Base-by-base conservation (phyloP, 2,329 filamentous ascomycete genomes). In the Xylaria sp. region DNA sequence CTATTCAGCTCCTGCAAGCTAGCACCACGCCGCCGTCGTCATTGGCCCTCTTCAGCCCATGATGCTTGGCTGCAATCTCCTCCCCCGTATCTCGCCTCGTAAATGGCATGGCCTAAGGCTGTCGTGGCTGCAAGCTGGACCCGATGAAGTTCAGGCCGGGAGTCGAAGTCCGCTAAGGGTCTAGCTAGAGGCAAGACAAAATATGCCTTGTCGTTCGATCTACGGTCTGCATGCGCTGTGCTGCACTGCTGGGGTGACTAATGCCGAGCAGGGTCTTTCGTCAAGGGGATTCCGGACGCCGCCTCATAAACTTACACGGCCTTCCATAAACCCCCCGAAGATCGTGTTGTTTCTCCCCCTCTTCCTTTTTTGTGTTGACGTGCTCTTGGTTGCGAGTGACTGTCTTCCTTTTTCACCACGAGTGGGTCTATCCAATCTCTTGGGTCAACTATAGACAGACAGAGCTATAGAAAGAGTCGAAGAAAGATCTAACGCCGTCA, bases 1-100 rank as follows among this genome's bases (percentile, higher is more conserved):
- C 61, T 69, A 75, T 78, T 81, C 79, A 81, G 79, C 79, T 81
- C 71, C 75, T 79, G 79, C 76, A 78, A 14, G 74, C 75, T 76
- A 42, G 78, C 70, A 45, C 27, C 64, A 57, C 51, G 45, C 56
- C 67, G 61, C 45, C 34, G 24, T 61, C 59, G 42, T 64, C 65
- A 76, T 75, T 79, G 77, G 78, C 51, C 64, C 51, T 27, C 60
- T 53, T 57, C 64, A 66, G 61, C 55, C 69, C 61, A 65, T 69
- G 61, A 74, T 74, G 67, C 71, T 70, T 72, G 70, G 70, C 65
- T 61, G 62, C 72, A 76, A 76, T 75, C 76, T 77, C 69, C 55
- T 62, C 61, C 51, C 64, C 58, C 58, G 45, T 42, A 53, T 21
- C 12, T 68, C 61, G 39, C 66, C 54, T 68, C 66, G 57, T 64